These are phyloP conservation scores for Tricharina praecox DNA, from an alignment of 495 filamentous ascomycete genomes.

Conservation along the genomic window DNA sequence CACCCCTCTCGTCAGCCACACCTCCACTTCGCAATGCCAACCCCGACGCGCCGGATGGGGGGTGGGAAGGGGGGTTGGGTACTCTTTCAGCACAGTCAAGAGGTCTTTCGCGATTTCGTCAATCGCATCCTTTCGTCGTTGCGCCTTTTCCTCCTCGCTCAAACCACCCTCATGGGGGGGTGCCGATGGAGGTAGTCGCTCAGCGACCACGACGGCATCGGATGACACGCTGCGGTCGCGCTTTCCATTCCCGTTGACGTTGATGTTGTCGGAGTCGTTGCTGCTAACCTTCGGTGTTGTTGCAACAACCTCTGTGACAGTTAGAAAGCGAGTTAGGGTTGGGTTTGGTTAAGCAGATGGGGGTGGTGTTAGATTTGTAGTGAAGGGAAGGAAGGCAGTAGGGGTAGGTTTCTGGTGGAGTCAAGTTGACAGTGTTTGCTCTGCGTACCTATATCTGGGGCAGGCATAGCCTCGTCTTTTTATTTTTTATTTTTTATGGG, in stretches of 20 bases:
- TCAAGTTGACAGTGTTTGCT: no score
- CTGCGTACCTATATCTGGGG: no score
- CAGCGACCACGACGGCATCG: not conserved
- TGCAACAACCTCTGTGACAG: no score
- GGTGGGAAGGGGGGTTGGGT: not conserved
- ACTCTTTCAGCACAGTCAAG: slow-evolving; percentile 22
- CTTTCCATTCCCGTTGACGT: slow-evolving; percentile 16
- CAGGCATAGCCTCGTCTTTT: no score
- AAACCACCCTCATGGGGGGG: no score
- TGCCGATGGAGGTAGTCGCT: no score
- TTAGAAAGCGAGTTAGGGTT: no score
- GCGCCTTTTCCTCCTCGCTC: slow-evolving; percentile 2
- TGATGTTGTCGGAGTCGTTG: not conserved
- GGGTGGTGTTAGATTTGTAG: not conserved
- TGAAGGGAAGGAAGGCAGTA: not conserved
- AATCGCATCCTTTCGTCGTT: slow-evolving; percentile 9
- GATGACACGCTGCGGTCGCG: slow-evolving; percentile 8
- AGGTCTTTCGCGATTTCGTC: slow-evolving; percentile 16
- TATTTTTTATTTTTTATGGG: not conserved
- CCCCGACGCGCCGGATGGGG: no score
- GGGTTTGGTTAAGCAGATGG: not conserved
- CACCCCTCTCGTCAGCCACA: slow-evolving; percentile 2
- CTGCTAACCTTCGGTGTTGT: not conserved
- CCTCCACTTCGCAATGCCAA: slow-evolving; percentile 5
- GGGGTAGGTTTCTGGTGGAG: no score